Base-by-base conservation (phyloP, 2,329 filamentous ascomycete species). In the Aaosphaeria arxii region DNA sequence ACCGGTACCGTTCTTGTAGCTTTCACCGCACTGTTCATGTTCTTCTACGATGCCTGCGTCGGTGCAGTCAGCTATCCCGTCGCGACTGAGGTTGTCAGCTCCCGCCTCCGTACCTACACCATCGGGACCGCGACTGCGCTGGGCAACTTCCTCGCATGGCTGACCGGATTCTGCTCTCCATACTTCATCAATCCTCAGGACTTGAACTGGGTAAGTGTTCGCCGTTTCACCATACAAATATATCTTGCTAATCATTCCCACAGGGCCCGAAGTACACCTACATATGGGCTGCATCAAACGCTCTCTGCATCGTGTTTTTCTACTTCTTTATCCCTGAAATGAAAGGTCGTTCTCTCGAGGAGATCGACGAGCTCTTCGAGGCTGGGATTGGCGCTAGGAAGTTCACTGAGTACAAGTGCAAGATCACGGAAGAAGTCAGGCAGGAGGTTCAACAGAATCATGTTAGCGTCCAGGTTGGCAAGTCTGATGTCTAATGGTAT, bases 321-420 rank as follows among this genome's bases (percentile, higher is more conserved):
- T 71, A 84, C 11, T 76, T 81, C 61, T 83, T 84, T 66, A 78
- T 85, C 54, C 81, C 80, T 1, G 79, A 79, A 56, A 54, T 57
- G 49, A 46, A 48, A 4, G 53, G 49, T 7, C 41, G 53, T 3
- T 48, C 48, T 6, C 47, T 57, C 1, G 55, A 57, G 42, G 55
- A 55, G 32, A 30, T 55, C 6, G 55, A 55, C 29, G 53, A 55
- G 33, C 36, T 57, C 11, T 57, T 57, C 35, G 24, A 41, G 33
- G 33, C 33, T 36, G 33, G 33, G 7, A n/a, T 36, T 36, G 7
- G 9, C n/a, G 33, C 33, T 9, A 9, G 33, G 7, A 36, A 36
- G n/a, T 36, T 36, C n/a, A 9, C 33, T 9, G 9, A 36, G 33
- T 36, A 36, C 33, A 36, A 36, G 33, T 36, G 33, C n/a, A 36